A percentile compares a stretch with the other conserved stretches of the same genome.
phyloP scores from a whole-genome alignment of 768 basidiomycete species.

The Termitomyces bulborhizus region DNA sequence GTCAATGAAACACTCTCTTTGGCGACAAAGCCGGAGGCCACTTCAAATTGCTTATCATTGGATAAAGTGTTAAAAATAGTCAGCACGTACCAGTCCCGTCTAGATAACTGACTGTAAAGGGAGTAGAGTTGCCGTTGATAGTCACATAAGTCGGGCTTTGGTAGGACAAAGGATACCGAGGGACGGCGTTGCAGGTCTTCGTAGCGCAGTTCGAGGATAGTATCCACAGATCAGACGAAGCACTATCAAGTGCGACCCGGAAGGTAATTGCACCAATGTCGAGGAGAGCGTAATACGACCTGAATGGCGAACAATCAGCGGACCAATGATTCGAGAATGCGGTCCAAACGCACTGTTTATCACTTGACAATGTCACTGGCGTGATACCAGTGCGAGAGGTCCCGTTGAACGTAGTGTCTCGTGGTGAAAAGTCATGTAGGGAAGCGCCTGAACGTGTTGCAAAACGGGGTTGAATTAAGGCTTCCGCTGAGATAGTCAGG shows the following conservation, averaged over 20 bases:
- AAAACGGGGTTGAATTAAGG: constrained; percentile 15
- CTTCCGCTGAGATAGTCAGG: constrained; percentile 11
- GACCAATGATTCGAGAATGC: neutral
- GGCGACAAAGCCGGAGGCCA: constrained; percentile 64
- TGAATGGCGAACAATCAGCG: constrained; percentile 21
- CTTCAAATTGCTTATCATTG: constrained; percentile 26
- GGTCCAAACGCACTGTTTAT: constrained; percentile 33
- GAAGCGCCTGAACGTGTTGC: constrained; percentile 21
- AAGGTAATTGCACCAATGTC: constrained; percentile 57
- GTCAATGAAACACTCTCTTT: constrained; percentile 54
- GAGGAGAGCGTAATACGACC: constrained; percentile 65
- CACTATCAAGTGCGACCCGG: constrained; percentile 70
- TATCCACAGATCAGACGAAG: constrained; percentile 69
- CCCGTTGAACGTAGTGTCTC: constrained; percentile 21
- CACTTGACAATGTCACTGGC: constrained; percentile 36
- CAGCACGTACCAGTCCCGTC: constrained; percentile 57
- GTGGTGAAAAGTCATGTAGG: constrained; percentile 14
- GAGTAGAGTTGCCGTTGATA: constrained; percentile 55
- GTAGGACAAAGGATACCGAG: constrained; percentile 67
- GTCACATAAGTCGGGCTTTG: constrained; percentile 57
- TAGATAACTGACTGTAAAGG: constrained; percentile 55
- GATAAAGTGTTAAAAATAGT: neutral
- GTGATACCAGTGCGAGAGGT: constrained; percentile 34
- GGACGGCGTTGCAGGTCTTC: constrained; percentile 47
- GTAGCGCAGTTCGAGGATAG: constrained; percentile 57